These are phyloP conservation scores for Fusarium sp. DNA, from an alignment of 2,329 filamentous ascomycete species.

Conservation along the genomic window DNA sequence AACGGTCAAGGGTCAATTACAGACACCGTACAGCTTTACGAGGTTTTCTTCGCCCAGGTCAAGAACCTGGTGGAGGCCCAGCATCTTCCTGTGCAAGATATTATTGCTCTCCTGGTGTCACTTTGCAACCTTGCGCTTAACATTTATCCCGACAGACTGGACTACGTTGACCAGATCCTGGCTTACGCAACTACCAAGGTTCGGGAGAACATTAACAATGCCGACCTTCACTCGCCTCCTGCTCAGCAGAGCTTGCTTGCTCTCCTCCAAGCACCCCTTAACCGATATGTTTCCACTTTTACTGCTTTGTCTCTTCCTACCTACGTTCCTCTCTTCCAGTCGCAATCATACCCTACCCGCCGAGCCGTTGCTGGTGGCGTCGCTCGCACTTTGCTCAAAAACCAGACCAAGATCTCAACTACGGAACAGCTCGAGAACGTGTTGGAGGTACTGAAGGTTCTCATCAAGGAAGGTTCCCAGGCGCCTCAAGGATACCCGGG, in stretches of 20 bases:
- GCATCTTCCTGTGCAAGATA: conserved; percentile 92
- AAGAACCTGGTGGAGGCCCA: conserved; percentile 93
- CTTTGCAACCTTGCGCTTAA: conserved; percentile 93
- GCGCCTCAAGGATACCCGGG: conserved; percentile 86
- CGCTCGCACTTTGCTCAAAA: conserved; percentile 82
- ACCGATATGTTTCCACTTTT: conserved; percentile 92
- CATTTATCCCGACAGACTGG: conserved; percentile 91
- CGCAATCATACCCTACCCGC: conserved; percentile 92
- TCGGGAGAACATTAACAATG: conserved; percentile 88
- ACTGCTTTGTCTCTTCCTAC: conserved; percentile 94
- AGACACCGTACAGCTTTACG: conserved; percentile 87
- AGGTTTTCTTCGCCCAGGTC: conserved; percentile 97
- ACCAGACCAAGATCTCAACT: conserved; percentile 82
- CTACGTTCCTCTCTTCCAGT: conserved; percentile 89
- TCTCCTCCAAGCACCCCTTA: conserved; percentile 89
- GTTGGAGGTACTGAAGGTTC: conserved; percentile 85
- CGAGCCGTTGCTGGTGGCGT: conserved; percentile 92
- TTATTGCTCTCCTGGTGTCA: conserved; percentile 92
- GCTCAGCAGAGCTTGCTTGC: conserved; percentile 91
- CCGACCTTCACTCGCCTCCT: conserved; percentile 89
- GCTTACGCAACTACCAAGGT: conserved; percentile 90
- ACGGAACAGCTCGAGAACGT: conserved; percentile 87
- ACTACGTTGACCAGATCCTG: conserved; percentile 95
- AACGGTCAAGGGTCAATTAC: conserved; percentile 60
- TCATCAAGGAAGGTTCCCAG: conserved; percentile 94